Base-by-base conservation (phyloP, 164 flowering plant genomes). In the Nymphaea thermarum region DNA sequence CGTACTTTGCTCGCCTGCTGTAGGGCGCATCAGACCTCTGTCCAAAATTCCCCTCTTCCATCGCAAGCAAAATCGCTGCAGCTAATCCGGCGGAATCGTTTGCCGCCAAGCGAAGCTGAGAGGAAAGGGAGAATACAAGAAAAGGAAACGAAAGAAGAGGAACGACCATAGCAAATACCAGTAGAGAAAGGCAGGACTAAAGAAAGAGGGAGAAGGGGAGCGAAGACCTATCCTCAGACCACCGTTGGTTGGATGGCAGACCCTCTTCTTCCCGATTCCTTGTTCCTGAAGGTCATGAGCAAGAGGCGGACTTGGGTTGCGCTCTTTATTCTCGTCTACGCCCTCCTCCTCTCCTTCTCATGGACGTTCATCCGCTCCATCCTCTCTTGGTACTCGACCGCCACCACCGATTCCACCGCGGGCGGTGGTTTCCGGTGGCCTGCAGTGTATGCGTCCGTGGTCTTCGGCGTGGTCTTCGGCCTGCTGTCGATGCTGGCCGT, bases 221-320 rank as follows among this genome's bases (percentile, higher is more conserved):
- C 73, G 98, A 86, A 73, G 96, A 86, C 60, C 94, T 89, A 14
- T 25, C 36, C 36, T 1, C 36, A 25, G 36, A 0, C 57, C 57
- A 8, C 15, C 14, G 57, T 51, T 8, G 3, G 8, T 15, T 51
- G 12, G 57, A 51, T 51, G 57, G 14, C 57, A 51, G 57, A 51
- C 14, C 14, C 57, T 10, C 57, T 51, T 51, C 57, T 51, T 51
- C 57, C 57, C 8, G 57, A 51, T 15, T 51, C 57, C 57, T 51
- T 51, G 12, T 15, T 51, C 14, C 14, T 51, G 12, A 4, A 51
- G 14, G 57, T 51, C 12, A 51, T 51, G 57, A 51, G 57, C 57
- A 51, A 51, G 14, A 10, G 57, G 57, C 15, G 57, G 14, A 72
- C 74, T n/a, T 72, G 74, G 74, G 70, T 72, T 1, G 44, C 67